phyloP scores from a whole-genome alignment of 441 rosid genomes.

The Manihot esculenta region DNA sequence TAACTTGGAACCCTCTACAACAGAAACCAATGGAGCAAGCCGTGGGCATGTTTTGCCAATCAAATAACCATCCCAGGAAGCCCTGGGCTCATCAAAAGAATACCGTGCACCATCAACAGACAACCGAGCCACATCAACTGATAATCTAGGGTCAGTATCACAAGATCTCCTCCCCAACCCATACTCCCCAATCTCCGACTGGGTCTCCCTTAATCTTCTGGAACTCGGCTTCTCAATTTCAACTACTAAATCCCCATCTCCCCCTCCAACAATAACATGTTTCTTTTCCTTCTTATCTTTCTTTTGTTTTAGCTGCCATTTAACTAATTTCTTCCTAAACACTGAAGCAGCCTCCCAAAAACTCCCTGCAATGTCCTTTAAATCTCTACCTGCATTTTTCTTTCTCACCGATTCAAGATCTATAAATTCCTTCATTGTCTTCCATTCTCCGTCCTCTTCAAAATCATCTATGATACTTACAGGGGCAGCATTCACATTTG shows the following conservation, averaged over 20 bases:
- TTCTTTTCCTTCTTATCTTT: conserved; percentile 46
- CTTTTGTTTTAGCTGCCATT: conserved; percentile 91
- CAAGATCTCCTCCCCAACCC: conserved; percentile 92
- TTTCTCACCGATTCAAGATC: conserved; percentile 76
- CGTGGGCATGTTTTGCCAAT: conserved; percentile 61
- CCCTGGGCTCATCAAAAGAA: conserved; percentile 90
- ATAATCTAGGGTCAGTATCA: conserved; percentile 92
- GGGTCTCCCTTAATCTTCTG: conserved; percentile 81
- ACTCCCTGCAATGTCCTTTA: conserved; percentile 57
- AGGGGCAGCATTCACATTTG: conserved; percentile 15
- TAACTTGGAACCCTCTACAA: conserved; percentile 52
- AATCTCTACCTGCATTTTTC: conserved; percentile 62
- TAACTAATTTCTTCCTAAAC: conserved; percentile 87
- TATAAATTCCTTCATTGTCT: conserved; percentile 86
- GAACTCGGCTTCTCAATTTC: conserved; percentile 69
- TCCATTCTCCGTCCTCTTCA: conserved; percentile 52
- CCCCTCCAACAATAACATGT: conserved; percentile 17
- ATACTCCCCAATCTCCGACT: conserved; percentile 95
- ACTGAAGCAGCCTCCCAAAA: conserved; percentile 96
- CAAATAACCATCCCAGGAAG: conserved; percentile 91
- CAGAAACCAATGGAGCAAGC: conserved; percentile 70
- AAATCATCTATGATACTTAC: conserved; percentile 46
- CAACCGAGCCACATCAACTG: conserved; percentile 72
- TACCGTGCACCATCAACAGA: conserved; percentile 75
- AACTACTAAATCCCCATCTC: conserved; percentile 55